Evolutionary conservation across 768 basidiomycete genomes (phyloP).

Genomic region (Crepidotus variabilis): DNA sequence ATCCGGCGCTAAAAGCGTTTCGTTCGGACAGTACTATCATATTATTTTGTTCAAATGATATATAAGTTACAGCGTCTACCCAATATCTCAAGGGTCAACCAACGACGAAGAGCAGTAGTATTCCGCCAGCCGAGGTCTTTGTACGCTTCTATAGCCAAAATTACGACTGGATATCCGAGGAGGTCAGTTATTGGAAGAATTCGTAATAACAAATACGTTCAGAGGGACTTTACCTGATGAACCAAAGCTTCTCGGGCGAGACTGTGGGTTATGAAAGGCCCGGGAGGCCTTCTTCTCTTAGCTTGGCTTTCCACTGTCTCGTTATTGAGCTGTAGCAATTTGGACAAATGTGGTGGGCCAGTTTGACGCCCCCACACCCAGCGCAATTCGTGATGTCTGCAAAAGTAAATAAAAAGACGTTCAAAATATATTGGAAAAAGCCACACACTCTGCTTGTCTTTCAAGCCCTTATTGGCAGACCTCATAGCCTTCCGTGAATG

Average conservation of each 20-base stretch:
- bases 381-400: conserved; percentile 88
- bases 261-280: conserved; percentile 29
- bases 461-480: conserved; percentile 88
- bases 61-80: not conserved
- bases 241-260: not conserved
- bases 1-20: conserved; percentile 6
- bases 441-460: conserved; percentile 83
- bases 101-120: too few relatives aligned
- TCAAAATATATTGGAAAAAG: not conserved
- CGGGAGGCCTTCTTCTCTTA: conserved; percentile 27
- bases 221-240: not conserved
- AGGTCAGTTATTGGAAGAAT: not conserved
- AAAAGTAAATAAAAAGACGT: conserved; percentile 2
- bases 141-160: not conserved
- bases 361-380: conserved; percentile 85
- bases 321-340: conserved; percentile 73
- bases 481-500: conserved; percentile 96
- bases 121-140: not conserved
- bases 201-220: not conserved
- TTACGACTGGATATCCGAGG: not conserved
- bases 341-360: conserved; percentile 85
- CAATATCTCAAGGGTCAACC: not conserved
- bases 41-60: not conserved
- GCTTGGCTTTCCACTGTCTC: conserved; percentile 57
- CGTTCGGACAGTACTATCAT: not conserved